Percentiles rank a stretch among this genome's conserved stretches.
Conservation (phyloP, 2,329 filamentous ascomycete genomes). For the Hypoxylon sp. region DNA sequence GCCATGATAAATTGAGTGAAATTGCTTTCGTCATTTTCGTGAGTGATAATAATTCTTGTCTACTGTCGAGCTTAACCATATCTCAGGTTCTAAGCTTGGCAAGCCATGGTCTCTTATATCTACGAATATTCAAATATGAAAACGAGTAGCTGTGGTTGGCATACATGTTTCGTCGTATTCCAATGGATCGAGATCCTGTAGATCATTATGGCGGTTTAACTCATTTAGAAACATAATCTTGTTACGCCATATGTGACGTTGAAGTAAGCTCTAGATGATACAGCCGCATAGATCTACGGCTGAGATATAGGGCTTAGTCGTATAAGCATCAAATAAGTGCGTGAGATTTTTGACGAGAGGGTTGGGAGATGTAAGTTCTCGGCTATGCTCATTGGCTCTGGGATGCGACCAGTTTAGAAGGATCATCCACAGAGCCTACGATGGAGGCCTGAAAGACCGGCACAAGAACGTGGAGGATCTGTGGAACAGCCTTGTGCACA, state of each 20-base stretch:
- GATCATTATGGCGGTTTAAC: not conserved
- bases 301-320: conserved; percentile 9
- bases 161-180: not conserved
- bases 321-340: conserved; percentile 1
- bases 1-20: not conserved
- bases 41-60: not conserved
- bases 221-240: conserved; percentile 3
- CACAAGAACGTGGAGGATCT: conserved; percentile 7
- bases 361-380: not conserved
- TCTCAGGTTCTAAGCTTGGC: not conserved
- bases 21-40: conserved; percentile 2
- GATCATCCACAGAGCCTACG: not conserved
- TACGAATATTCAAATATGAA: not conserved
- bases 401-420: not conserved
- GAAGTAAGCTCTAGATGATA: conserved; percentile 12
- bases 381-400: conserved; percentile 1
- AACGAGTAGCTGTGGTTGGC: not conserved
- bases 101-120: conserved; percentile 5
- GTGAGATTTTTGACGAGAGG: not conserved
- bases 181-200: not conserved
- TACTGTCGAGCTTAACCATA: not conserved
- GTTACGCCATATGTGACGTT: conserved; percentile 12
- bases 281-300: conserved; percentile 8
- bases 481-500: not conserved
- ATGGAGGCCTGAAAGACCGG: not conserved